These are phyloP conservation scores for Endotrypanum monterogeii DNA, from an alignment of 208 protist species.

Conservation along the genomic window DNA sequence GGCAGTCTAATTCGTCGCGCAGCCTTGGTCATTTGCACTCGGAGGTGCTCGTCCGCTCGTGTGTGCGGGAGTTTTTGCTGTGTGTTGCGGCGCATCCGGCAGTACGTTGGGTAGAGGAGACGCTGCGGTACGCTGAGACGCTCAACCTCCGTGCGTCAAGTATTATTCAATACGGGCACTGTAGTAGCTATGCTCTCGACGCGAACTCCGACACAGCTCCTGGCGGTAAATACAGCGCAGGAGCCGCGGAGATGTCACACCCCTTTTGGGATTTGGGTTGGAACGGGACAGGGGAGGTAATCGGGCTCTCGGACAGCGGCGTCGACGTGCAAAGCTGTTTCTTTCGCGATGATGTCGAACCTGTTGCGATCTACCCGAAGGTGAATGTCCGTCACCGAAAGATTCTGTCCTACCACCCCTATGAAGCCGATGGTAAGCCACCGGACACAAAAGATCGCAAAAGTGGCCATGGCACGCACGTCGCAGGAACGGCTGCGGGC, in stretches of 20 bases:
- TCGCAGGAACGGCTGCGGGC: conserved; percentile 70
- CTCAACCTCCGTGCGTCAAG: conserved; percentile 45
- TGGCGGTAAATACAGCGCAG: background rate
- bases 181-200: conserved; percentile 16
- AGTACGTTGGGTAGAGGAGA: conserved; percentile 77
- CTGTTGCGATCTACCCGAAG: conserved; percentile 68
- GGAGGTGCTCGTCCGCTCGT: background rate
- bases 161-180: conserved; percentile 41
- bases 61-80: conserved; percentile 15
- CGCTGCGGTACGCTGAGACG: conserved; percentile 22
- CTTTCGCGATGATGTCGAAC: conserved; percentile 64
- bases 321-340: conserved; percentile 88
- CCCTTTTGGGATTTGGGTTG: conserved; percentile 73
- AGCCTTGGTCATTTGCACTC: too few species aligned
- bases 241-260: background rate
- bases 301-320: conserved; percentile 87
- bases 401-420: conserved; percentile 70
- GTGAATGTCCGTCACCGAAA: conserved; percentile 82
- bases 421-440: background rate
- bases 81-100: conserved; percentile 46
- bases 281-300: conserved; percentile 78
- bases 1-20: too few species aligned
- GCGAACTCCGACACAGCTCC: background rate
- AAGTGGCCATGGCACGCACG: conserved; percentile 87
- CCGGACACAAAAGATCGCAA: conserved; percentile 31